Conservation (phyloP, 257 asterid genomes). For the Solanum dulcamara region DNA sequence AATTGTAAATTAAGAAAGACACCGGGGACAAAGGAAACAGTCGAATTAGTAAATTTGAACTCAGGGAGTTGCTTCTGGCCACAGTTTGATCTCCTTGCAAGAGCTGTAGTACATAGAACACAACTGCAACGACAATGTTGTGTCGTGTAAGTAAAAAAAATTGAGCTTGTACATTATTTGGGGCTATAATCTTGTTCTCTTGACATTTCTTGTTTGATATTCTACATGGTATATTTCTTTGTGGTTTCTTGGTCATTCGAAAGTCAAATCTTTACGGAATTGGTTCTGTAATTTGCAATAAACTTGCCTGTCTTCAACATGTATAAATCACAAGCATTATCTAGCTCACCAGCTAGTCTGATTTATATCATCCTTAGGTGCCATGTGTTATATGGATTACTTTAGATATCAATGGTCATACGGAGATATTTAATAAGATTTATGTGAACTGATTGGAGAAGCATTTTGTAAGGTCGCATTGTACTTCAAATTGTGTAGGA, state of each 20-base stretch:
- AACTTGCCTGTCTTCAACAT: neutral
- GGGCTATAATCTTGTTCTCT: neutral
- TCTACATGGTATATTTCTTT: neutral
- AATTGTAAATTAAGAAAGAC: neutral
- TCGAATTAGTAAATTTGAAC: conserved; percentile 7
- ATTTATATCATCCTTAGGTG: neutral
- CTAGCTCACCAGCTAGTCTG: neutral
- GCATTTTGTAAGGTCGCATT: neutral
- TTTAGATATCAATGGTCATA: neutral
- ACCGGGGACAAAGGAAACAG: neutral
- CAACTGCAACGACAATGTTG: neutral
- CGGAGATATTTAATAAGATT: neutral
- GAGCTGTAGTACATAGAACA: conserved; percentile 3
- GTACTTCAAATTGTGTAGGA: neutral
- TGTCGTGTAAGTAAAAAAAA: neutral
- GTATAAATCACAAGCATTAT: neutral
- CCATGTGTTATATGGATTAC: neutral
- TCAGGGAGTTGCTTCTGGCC: neutral
- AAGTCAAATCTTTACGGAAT: neutral
- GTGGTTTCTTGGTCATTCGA: neutral
- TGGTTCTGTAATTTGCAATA: neutral
- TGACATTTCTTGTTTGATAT: neutral
- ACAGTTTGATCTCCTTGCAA: neutral
- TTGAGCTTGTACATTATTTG: neutral
- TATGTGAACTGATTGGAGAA: neutral